A percentile compares a stretch with the other conserved stretches of the same genome.
Evolutionary conservation across 352 stramenopile genomes (phyloP).

Genomic region (Phytophthora pistaciae): DNA sequence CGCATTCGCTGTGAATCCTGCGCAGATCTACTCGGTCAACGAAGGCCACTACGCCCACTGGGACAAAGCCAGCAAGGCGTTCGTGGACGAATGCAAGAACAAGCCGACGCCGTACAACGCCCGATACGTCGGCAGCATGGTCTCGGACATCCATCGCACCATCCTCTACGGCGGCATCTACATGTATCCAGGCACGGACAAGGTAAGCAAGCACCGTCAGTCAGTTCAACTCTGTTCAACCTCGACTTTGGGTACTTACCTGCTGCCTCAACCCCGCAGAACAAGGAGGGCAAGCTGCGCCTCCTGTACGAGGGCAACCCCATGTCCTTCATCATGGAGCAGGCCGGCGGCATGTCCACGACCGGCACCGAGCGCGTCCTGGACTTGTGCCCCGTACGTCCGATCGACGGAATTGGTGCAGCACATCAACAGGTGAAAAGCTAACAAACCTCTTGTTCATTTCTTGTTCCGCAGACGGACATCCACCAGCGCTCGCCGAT

Average conservation of each 20-base stretch:
- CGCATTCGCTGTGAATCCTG: not conserved
- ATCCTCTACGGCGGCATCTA: constrained; percentile 99
- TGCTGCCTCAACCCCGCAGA: constrained; percentile 26
- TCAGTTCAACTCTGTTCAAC: not conserved
- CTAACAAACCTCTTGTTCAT: constrained; percentile 2
- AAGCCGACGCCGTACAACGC: constrained; percentile 86
- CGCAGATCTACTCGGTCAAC: constrained; percentile 97
- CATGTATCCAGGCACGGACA: constrained; percentile 96
- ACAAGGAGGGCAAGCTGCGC: constrained; percentile 94
- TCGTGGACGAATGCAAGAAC: constrained; percentile 89
- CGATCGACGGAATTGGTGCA: constrained; percentile 10
- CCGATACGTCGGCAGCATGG: constrained; percentile 98
- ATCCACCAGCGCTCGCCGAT: constrained; percentile 98
- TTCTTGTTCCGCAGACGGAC: constrained; percentile 52
- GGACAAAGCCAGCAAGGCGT: constrained; percentile 92
- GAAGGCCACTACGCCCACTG: constrained; percentile 97
- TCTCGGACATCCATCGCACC: constrained; percentile 98
- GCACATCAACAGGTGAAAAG: constrained; percentile 10
- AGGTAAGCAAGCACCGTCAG: constrained; percentile 54
- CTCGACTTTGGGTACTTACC: too few species aligned
- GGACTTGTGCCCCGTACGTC: constrained; percentile 90
- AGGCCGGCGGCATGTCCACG: constrained; percentile 95
- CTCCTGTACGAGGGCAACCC: constrained; percentile 98
- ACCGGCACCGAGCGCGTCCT: constrained; percentile 94
- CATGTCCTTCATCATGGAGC: constrained; percentile 98